These are phyloP conservation scores for Naganishia vishniacii DNA, from an alignment of 768 basidiomycete genomes.

Conservation along the genomic window DNA sequence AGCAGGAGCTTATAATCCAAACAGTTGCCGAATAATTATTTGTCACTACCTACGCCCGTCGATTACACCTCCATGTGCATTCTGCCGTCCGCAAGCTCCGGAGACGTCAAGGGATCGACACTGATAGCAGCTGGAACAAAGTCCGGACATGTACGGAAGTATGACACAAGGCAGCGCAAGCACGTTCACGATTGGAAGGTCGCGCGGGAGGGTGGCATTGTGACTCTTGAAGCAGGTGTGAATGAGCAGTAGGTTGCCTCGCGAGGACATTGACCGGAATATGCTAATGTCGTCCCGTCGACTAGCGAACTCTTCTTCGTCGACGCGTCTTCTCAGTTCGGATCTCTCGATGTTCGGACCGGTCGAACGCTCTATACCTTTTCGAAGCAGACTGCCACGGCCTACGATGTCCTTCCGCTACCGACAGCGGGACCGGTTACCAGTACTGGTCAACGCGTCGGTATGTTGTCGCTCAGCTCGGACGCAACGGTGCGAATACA, in stretches of 20 bases:
- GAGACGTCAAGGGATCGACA: conserved; percentile 20
- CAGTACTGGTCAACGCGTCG: conserved; percentile 1
- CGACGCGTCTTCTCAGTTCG: conserved; percentile 40
- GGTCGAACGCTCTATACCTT: conserved; percentile 43
- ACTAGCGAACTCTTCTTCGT: conserved; percentile 47
- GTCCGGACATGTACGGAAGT: conserved; percentile 41
- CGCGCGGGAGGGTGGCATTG: conserved; percentile 44
- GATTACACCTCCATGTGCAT: conserved; percentile 42
- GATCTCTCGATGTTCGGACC: conserved; percentile 40
- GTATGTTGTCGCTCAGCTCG: conserved; percentile 25
- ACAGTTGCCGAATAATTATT: conserved; percentile 43
- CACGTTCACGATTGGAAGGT: conserved; percentile 43
- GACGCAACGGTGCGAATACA: conserved; percentile 23
- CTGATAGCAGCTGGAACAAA: conserved; percentile 43
- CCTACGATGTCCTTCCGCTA: conserved; percentile 38
- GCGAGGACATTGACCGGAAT: too few relatives aligned
- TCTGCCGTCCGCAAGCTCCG: conserved; percentile 23
- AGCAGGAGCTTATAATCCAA: too few relatives aligned
- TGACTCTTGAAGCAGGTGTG: conserved; percentile 32
- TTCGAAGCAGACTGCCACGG: conserved; percentile 35
- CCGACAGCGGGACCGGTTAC: not conserved
- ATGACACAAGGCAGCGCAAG: conserved; percentile 46
- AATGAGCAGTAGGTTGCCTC: conserved; percentile 45
- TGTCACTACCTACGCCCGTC: conserved; percentile 40
- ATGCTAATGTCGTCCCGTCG: too few relatives aligned